Base-by-base conservation (phyloP, 306 rosid species). In the Crotalaria pallida region DNA sequence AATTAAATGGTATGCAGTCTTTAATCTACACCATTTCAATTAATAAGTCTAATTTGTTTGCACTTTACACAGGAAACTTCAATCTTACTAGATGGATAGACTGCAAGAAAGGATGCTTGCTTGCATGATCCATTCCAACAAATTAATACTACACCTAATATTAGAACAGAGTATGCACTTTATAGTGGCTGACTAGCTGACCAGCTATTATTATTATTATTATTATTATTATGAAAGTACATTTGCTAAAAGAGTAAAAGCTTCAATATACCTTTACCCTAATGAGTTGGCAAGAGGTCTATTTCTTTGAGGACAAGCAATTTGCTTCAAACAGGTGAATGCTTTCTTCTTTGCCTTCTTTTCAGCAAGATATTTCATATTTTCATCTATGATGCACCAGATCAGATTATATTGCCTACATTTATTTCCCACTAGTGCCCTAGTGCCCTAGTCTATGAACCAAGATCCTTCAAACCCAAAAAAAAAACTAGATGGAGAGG, bases 361-460 rank as follows among this genome's bases (percentile, higher is more conserved):
- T 85, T 90, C 95, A 2, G 81, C 80, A 15, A 73, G 63, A 78
- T 91, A 90, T 77, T 94, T 92, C 89, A 82, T 85, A 97, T 90
- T 77, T 94, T 92, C 89, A 82, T 85, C 98, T 90, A 74, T 10
- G 45, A 45, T 51, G 68, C 27, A 71, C 26, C 8, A 26, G 61
- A 26, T 19, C 8, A 69, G 45, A 51, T 55, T 69, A 83, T 85
- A 29, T 78, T 84, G 2, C 94, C 97, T 63, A 84, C 82, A 3
- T 82, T 84, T 89, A 88, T 76, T 57, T n/a, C n/a, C n/a, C n/a
- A 97, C 97, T 78, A 86, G 85, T 49, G 80, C 83, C 84, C 67
- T 21, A 49, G 87, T 85, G 8, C 96, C 96, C 36, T 83, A 89
- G 56, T 87, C 90, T 80, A 83, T 88, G 81, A 90, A 58, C 63